Base-by-base conservation (phyloP, 2,329 filamentous ascomycete species). In the Paramyrothecium roridum region DNA sequence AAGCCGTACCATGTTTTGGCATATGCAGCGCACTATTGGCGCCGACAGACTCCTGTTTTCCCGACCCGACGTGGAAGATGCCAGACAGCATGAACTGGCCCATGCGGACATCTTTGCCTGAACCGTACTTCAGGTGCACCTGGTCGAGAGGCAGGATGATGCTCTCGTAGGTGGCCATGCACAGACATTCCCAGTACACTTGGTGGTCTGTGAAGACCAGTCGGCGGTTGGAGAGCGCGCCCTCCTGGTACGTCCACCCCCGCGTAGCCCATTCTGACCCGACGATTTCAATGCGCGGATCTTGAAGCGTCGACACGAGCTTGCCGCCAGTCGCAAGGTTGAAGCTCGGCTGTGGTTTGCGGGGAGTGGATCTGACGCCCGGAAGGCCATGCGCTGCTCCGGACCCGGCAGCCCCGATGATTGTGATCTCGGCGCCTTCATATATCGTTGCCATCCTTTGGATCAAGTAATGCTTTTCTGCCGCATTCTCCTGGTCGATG, bases 181-280 rank as follows among this genome's bases (percentile, higher is more conserved):
- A 54, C 6, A 48, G 51, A 19, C 64, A 67, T 33, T 67, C 57
- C 23, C 63, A 65, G 10, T 61, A 65, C n/a, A 58, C 51, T 19
- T 66, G 60, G 10, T 53, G 52, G 2, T 65, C 52, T 1, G 64
- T 64, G 51, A 67, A 66, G 11, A 59, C 55, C 7, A 61, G 54
- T 10, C 55, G 56, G n/a, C 59, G 53, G 17, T 50, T 50, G 10
- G 57, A 59, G 17, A 61, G 50, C 22, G 54, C 45, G 16, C 53
- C 53, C 52, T 61, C 59, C 33, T 61, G 59, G 50, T 56, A 61
- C 1, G 59, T 61, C 57, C 59, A 61, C 8, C 55, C 59, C 3
- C 59, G 56, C 6, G 48, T 56, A 51, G 40, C 54, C 45, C 56
- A 59, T 12, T 55, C 52, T n/a, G 58, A 60, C 17, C 21, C 33